Percentiles rank a stretch among this genome's conserved stretches.
phyloP scores from a whole-genome alignment of 2,329 filamentous ascomycete species.

The Phaeosphaeriaceae sp. region DNA sequence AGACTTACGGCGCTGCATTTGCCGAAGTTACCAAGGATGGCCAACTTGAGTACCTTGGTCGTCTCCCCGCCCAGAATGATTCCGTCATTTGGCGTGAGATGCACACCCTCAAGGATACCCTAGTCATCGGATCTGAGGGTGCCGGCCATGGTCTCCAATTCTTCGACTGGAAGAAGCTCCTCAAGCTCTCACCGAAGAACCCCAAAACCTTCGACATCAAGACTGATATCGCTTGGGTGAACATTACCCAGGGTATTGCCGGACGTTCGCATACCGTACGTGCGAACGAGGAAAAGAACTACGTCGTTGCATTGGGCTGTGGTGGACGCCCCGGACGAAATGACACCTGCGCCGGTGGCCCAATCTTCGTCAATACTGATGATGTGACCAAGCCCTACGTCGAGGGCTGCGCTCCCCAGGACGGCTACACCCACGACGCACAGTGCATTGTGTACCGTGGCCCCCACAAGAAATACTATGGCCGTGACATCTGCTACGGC shows the following conservation, averaged over 20 bases:
- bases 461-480: constrained; percentile 57
- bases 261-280: constrained; percentile 48
- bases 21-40: constrained; percentile 58
- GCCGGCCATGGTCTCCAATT: constrained; percentile 63
- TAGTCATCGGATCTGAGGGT: constrained; percentile 50
- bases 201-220: constrained; percentile 38
- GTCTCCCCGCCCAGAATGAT: constrained; percentile 55
- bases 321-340: constrained; percentile 37
- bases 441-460: constrained; percentile 65
- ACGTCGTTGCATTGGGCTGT: constrained; percentile 44
- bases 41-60: constrained; percentile 60
- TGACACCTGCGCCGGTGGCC: constrained; percentile 56
- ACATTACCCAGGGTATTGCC: constrained; percentile 30
- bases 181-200: constrained; percentile 40
- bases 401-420: constrained; percentile 61
- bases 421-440: constrained; percentile 67
- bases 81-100: constrained; percentile 62
- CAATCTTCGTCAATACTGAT: constrained; percentile 65
- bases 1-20: constrained; percentile 63
- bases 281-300: constrained; percentile 43
- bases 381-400: constrained; percentile 54
- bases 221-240: constrained; percentile 39
- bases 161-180: constrained; percentile 62
- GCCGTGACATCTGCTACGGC: constrained; percentile 62
- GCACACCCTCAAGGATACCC: constrained; percentile 49